Conservation (phyloP, 225 moss, liverwort and hornwort species). For the Ulota crispa region DNA sequence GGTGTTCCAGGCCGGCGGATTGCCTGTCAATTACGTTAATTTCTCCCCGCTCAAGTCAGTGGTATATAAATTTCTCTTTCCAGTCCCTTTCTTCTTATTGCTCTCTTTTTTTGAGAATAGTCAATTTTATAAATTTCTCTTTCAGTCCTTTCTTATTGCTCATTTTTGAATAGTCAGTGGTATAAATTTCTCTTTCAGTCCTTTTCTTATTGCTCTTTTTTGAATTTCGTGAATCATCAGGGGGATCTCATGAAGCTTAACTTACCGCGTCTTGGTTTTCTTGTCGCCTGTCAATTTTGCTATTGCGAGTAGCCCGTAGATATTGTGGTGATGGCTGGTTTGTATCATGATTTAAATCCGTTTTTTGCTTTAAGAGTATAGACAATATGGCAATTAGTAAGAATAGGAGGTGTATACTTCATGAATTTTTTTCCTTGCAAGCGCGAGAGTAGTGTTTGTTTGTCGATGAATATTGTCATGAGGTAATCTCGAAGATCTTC, state of each 20-base stretch:
- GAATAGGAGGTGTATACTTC: not conserved
- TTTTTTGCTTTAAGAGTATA: not conserved
- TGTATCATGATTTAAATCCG: constrained; percentile 5
- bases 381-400: not conserved
- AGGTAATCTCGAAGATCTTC: not conserved
- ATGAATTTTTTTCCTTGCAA: not conserved
- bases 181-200: constrained; percentile 15
- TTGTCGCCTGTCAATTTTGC: not conserved
- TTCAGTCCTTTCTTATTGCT: not conserved
- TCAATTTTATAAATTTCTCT: not conserved
- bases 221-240: constrained; percentile 8
- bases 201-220: not conserved
- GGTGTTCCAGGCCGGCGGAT: constrained; percentile 63
- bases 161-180: no score
- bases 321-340: constrained; percentile 8
- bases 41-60: constrained; percentile 55
- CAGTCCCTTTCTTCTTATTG: not conserved
- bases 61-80: constrained; percentile 36
- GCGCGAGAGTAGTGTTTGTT: not conserved
- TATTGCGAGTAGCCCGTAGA: no score
- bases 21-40: constrained; percentile 61
- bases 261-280: not conserved
- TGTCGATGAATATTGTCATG: not conserved
- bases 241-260: not conserved
- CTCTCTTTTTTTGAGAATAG: no score